phyloP scores from a whole-genome alignment of 305 asterid species.

The Rubia occidens region DNA sequence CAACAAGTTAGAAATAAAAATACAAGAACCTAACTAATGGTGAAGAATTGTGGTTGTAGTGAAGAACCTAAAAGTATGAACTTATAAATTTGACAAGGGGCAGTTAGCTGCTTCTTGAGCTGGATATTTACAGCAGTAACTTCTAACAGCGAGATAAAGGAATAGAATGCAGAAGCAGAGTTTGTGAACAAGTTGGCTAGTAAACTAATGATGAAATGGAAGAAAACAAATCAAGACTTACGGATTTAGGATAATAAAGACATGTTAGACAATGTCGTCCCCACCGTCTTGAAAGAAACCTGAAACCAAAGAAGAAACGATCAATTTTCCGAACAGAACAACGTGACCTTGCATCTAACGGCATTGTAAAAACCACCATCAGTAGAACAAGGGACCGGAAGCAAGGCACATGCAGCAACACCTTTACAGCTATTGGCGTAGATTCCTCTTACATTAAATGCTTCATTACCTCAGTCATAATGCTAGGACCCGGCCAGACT shows the following conservation, averaged over 20 bases:
- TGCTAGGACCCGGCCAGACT: too few relatives aligned
- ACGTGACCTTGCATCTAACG: constrained; percentile 17
- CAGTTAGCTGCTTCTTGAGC: background rate
- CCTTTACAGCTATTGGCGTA: too few relatives aligned
- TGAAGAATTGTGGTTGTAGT: background rate
- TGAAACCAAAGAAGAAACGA: constrained; percentile 29
- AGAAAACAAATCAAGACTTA: constrained; percentile 29
- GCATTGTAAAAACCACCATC: too few relatives aligned
- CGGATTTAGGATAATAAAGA: constrained; percentile 80
- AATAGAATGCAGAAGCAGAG: background rate
- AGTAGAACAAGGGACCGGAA: too few relatives aligned
- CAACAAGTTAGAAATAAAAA: too few relatives aligned
- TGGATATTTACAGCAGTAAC: background rate
- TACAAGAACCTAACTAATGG: too few relatives aligned
- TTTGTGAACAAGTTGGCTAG: background rate
- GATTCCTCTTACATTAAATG: too few relatives aligned
- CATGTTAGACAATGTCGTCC: constrained; percentile 83
- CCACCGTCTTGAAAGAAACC: constrained; percentile 91
- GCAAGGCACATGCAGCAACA: too few relatives aligned
- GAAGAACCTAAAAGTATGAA: background rate
- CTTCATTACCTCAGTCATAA: too few relatives aligned
- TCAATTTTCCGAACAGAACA: background rate
- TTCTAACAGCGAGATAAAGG: background rate
- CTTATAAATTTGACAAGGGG: background rate
- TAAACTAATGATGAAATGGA: background rate